Base-by-base conservation (phyloP, 768 basidiomycete genomes). In the Botryobasidium botryosum region DNA sequence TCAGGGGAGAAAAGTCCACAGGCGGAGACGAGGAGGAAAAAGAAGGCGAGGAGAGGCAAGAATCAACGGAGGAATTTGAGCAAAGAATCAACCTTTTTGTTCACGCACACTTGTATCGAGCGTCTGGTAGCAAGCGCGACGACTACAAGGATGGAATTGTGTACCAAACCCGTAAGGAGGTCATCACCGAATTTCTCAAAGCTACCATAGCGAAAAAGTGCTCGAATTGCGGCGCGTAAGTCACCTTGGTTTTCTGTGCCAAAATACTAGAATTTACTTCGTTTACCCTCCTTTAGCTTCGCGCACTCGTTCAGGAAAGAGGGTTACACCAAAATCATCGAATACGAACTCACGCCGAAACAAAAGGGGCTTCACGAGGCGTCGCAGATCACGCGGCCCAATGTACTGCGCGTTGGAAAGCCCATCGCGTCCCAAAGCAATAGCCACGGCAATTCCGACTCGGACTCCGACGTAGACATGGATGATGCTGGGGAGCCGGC, bases 231-330 rank as follows among this genome's bases (percentile, higher is more conserved):
- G 68, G 65, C 46, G 85, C 79, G 88, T 90, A 57, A 63, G 82
- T 72, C 15, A 6, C 31, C 43, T 38, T 40, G 23, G 44, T n/a
- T 29, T 29, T 51, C 26, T 38, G 37, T 48, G 25, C 20, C 18
- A 21, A 17, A 35, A 3, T 12, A n/a, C 21, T 21, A 26, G 17
- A 17, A 29, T 27, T 18, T 35, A 7, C 32, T 29, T 3, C 38
- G 1, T 18, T 10, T 35, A 6, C 20, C 24, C 27, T 12, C 29
- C 40, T 35, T 2, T 51, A 91, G 87, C 24, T 62, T 70, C 52
- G 77, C 72, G 2, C 90, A 85, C 58, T 86, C 88, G 0, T 87
- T 83, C 62, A 79, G 91, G 43, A 96, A 87, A 60, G 94, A 99
- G 56, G 87, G 85, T 0, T 70, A 83, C 60, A 86, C 82, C 41